Percentiles rank a stretch among this genome's conserved stretches.
Evolutionary conservation across 345 rosid genomes (phyloP).

Genomic region (Cardamine resedifolia): DNA sequence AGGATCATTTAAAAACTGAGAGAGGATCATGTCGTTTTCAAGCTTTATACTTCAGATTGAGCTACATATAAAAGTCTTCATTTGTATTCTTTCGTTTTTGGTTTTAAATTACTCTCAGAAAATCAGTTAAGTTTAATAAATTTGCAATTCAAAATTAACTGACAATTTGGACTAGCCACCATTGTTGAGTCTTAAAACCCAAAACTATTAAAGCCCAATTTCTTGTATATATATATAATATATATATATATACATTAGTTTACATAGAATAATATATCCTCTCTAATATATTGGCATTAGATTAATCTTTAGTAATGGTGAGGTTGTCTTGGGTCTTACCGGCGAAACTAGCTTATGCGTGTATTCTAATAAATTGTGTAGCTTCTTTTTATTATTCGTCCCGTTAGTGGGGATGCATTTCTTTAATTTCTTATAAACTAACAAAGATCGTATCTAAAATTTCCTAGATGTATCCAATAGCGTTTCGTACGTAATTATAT

Average conservation of each 20-base stretch:
- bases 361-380: not conserved
- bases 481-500: not conserved
- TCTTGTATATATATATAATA: not conserved
- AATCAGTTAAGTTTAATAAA: not conserved
- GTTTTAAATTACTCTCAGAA: not conserved
- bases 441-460: not conserved
- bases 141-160: not conserved
- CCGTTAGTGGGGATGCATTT: not conserved
- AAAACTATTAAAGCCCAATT: not conserved
- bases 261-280: not conserved
- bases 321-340: slow-evolving; percentile 16
- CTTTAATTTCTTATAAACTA: not conserved
- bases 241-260: not conserved
- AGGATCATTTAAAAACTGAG: too few relatives aligned
- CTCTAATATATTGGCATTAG: not conserved
- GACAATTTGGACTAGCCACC: not conserved
- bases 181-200: not conserved
- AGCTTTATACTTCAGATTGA: too few relatives aligned
- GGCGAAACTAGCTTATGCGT: not conserved
- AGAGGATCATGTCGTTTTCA: not conserved
- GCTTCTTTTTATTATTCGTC: not conserved
- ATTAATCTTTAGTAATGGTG: slow-evolving; percentile 1
- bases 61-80: not conserved
- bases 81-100: not conserved
- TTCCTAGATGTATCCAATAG: not conserved